Base-by-base conservation (phyloP, 2,329 filamentous ascomycete species). In the Penicillium sp. region DNA sequence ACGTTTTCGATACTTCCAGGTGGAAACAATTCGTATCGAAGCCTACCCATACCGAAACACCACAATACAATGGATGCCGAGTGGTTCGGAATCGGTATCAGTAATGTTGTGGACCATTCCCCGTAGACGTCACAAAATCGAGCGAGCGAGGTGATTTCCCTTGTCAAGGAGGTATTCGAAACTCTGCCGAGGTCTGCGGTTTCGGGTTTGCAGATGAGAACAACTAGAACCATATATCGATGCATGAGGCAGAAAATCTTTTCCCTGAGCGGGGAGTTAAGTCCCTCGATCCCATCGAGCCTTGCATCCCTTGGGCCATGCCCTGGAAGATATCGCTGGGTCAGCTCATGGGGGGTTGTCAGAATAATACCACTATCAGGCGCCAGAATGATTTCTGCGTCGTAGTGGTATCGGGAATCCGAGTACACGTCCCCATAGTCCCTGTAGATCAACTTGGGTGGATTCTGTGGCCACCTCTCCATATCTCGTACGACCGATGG, bases 291-390 rank as follows among this genome's bases (percentile, higher is more conserved):
- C 25, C 46, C 31, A 37, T n/a, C 25, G 31, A 48, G 6, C 21
- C 21, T 31, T 25, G 15, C 6, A 37, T 40, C 35, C 8, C 10
- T 50, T 40, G 48, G 35, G 5, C 48, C 35, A 50, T 50, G 48
- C 5, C 87, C 86, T 0, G 90, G 90, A 0, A 92, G 78, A 3
- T 88, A 80, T 48, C 81, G 84, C 67, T 96, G 93, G 43, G 87
- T 88, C 27, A 89, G 80, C 62, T 88, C 86, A 60, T 93, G 84
- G 6, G 93, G 76, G 0, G 84, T 89, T 0, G 90, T 90, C 21
- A 89, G 69, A 0, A 96, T 72, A 3, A 96, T 76, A 0, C 89
- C 91, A 0, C 83, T 85, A 0, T 78, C 80, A 0, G 90, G 86
- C 0, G 90, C 90, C 6, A 93, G 66, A 1, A 89, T 83, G 3